phyloP scores from a whole-genome alignment of 2,329 filamentous ascomycete genomes.

The Ilyonectria robusta region DNA sequence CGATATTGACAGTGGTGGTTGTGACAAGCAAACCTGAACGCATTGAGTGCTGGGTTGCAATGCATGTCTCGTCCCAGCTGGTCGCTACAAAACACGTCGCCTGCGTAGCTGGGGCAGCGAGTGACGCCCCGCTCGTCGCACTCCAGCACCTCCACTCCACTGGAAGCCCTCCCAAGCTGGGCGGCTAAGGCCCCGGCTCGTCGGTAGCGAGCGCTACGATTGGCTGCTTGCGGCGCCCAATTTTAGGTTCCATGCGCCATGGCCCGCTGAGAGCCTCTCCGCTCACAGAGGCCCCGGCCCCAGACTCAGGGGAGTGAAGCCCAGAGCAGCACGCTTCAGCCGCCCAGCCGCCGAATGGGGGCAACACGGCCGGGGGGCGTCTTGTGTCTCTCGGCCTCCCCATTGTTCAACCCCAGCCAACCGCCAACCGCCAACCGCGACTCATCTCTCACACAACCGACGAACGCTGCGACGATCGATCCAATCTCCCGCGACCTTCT shows the following conservation, averaged over 20 bases:
- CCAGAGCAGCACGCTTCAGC: neutral
- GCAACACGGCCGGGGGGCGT: conserved; percentile 30
- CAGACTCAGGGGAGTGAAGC: conserved; percentile 43
- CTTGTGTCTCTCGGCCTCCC: conserved; percentile 29
- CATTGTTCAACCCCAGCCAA: conserved; percentile 27
- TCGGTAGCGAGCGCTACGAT: conserved; percentile 19
- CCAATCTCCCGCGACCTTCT: conserved; percentile 5
- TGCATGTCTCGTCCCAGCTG: neutral
- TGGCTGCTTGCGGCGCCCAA: conserved; percentile 42
- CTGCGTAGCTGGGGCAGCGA: neutral
- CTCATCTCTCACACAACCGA: conserved; percentile 11
- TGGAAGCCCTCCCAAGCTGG: conserved; percentile 30
- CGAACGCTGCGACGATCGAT: conserved; percentile 21
- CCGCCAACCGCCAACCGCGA: conserved; percentile 10
- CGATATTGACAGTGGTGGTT: neutral
- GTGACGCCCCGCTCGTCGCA: conserved; percentile 22
- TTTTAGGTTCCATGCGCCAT: conserved; percentile 43
- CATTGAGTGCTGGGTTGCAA: neutral
- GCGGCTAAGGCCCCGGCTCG: conserved; percentile 43
- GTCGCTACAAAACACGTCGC: too few species aligned
- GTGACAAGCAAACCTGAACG: neutral
- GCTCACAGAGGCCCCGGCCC: conserved; percentile 1
- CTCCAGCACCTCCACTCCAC: conserved; percentile 34
- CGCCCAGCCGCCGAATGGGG: conserved; percentile 44
- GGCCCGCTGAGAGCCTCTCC: conserved; percentile 37